These are phyloP conservation scores for Dryas octopetala DNA, from an alignment of 306 rosid species.

Conservation along the genomic window DNA sequence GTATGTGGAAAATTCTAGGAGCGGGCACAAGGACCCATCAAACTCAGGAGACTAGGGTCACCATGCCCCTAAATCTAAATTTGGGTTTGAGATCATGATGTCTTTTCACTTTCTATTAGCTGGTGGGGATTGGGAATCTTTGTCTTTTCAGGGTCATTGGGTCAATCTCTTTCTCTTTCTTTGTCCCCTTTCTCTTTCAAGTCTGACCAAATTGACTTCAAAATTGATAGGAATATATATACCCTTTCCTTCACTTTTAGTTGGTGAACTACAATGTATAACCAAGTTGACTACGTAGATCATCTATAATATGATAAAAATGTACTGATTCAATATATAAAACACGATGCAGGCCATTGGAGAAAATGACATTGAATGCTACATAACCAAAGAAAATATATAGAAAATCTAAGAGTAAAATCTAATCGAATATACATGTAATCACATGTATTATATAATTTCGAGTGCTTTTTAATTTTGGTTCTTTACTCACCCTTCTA, in stretches of 20 bases:
- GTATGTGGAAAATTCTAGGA: background rate
- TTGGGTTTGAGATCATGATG: slow-evolving; percentile 17
- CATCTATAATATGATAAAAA: background rate
- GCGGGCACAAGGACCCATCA: slow-evolving; percentile 32
- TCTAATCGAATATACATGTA: background rate
- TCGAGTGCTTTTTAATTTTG: too few species aligned
- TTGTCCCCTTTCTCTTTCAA: background rate
- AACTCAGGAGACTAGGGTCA: slow-evolving; percentile 15
- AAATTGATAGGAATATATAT: background rate
- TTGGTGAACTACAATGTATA: background rate
- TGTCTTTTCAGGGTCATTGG: slow-evolving; percentile 26
- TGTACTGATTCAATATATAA: background rate
- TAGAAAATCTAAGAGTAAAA: background rate
- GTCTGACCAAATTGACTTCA: slow-evolving; percentile 6
- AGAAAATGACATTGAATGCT: background rate
- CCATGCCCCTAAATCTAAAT: slow-evolving; percentile 1
- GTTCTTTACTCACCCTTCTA: too few species aligned
- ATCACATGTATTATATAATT: background rate
- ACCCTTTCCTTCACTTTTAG: background rate
- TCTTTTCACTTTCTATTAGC: slow-evolving; percentile 16
- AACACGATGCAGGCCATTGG: background rate
- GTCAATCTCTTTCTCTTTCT: background rate
- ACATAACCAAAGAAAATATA: background rate
- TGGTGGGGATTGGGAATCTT: slow-evolving; percentile 27
- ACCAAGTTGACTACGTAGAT: background rate